phyloP scores from a whole-genome alignment of 768 basidiomycete genomes.

The Gelatoporia subvermispora region DNA sequence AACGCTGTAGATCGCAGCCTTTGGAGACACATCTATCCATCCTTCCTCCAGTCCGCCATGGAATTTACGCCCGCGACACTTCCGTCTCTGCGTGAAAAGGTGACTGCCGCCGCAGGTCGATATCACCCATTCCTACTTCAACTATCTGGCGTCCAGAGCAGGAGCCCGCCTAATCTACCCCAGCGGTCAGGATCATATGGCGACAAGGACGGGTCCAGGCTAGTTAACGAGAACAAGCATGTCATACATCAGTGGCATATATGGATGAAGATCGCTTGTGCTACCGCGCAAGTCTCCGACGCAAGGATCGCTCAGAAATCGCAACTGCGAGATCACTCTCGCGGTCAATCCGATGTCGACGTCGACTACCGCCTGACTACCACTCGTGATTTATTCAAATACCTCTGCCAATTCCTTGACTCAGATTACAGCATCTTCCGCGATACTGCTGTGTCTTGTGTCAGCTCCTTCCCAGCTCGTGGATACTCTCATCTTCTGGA shows the following conservation, averaged over 20 bases:
- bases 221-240: constrained; percentile 51
- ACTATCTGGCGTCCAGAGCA: constrained; percentile 65
- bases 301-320: constrained; percentile 48
- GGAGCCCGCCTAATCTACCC: constrained; percentile 43
- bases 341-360: constrained; percentile 66
- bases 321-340: constrained; percentile 56
- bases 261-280: constrained; percentile 82
- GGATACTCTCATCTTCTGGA: constrained; percentile 81
- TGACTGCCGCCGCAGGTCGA: constrained; percentile 64
- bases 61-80: constrained; percentile 43
- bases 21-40: constrained; percentile 71
- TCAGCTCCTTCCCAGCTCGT: constrained; percentile 77
- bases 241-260: constrained; percentile 75
- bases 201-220: constrained; percentile 50
- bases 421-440: constrained; percentile 81
- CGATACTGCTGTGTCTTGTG: constrained; percentile 81
- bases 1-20: constrained; percentile 63
- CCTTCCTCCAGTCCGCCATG: constrained; percentile 53
- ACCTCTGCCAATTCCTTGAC: constrained; percentile 82
- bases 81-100: constrained; percentile 51
- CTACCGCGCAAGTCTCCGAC: constrained; percentile 70
- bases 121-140: constrained; percentile 70
- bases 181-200: constrained; percentile 33
- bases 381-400: constrained; percentile 77
- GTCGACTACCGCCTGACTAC: constrained; percentile 83